Conservation (phyloP, 1,139 yeast genomes). For the Pichia cactophila region DNA sequence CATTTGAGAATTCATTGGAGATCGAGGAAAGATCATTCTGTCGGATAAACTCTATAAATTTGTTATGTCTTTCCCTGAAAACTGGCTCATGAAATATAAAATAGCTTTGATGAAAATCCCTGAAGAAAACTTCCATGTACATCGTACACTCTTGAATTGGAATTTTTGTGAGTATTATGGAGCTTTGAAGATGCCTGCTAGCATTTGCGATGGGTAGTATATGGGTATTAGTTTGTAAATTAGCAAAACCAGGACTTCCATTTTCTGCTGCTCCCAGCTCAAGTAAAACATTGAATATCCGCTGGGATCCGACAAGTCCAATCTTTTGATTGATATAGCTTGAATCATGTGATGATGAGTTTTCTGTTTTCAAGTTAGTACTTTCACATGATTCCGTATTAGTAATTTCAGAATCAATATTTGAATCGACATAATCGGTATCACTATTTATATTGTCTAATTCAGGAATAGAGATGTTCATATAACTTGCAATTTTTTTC, state of each 20-base stretch:
- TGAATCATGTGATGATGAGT: slow-evolving; percentile 2
- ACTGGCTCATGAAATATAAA: slow-evolving; percentile 27
- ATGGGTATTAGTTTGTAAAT: neutral
- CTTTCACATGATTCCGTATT: neutral
- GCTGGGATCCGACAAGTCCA: slow-evolving; percentile 26
- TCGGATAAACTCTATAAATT: slow-evolving; percentile 19
- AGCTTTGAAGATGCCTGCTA: slow-evolving; percentile 7
- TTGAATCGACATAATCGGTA: slow-evolving; percentile 18
- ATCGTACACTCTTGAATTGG: slow-evolving; percentile 24
- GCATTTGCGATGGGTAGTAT: neutral
- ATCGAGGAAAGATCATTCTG: slow-evolving; percentile 7
- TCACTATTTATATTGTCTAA: slow-evolving; percentile 11
- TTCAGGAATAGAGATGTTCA: slow-evolving; percentile 28
- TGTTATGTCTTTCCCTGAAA: slow-evolving; percentile 23
- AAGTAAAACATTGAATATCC: slow-evolving; percentile 28
- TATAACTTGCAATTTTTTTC: slow-evolving; percentile 25
- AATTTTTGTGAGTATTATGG: slow-evolving; percentile 27
- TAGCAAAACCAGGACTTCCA: neutral
- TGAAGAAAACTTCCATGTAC: slow-evolving; percentile 29
- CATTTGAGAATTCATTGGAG: slow-evolving; percentile 11
- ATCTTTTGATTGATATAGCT: slow-evolving; percentile 7
- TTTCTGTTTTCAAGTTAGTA: neutral
- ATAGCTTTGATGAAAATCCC: slow-evolving; percentile 29
- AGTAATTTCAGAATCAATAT: neutral
- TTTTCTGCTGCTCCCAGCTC: slow-evolving; percentile 19